Evolutionary conservation across 768 basidiomycete genomes (phyloP), one percentile per base, ranked within the genome.

Genomic region (Macrocybe gigantea): DNA sequence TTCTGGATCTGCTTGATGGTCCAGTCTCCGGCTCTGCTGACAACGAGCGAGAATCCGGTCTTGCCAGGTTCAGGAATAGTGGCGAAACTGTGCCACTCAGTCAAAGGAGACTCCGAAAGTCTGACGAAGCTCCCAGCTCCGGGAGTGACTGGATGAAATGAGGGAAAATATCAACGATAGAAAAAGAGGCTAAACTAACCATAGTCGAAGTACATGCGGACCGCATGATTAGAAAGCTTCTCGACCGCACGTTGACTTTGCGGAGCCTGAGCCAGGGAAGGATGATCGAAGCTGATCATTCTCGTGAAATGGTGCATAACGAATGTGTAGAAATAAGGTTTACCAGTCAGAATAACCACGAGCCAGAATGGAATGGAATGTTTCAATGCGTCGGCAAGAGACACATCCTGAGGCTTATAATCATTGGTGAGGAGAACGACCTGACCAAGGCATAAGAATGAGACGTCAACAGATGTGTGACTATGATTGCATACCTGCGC

Each of bases 61-160:
- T 71, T 61, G 31, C 68, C 72, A 10, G 73, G 73, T 38, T 71
- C 72, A 1, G 77, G 64, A 31, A 82, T 67, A 6, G 75, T 76
- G 3, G 78, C 79, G 56, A 80, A 81, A 7, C 73, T 72, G 50
- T 80, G 79, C 78, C 79, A 80, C 60, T 82, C 79, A 39, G 72
- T 60, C 35, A 79, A 66, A 12, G 79, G 80, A 42, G 64, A 62
- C 35, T 74, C 69, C 1, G 73, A 70, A 45, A 75, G 60, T 38
- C 73, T 68, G 32, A 70, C 68, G 53, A 74, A 75, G 48, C 68
- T 73, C 42, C 75, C 75, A 33, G 76, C 59, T 46, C 67, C 67
- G 5, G 75, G 73, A 1, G 71, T 73, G 29, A 64, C 73, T 76
- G 22, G 22, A 10, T 22, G 22, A 22, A 22, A 22, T 22, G 4